These are phyloP conservation scores for Chaetoscypha palmicola DNA, from an alignment of 2,329 filamentous ascomycete genomes.

Conservation along the genomic window DNA sequence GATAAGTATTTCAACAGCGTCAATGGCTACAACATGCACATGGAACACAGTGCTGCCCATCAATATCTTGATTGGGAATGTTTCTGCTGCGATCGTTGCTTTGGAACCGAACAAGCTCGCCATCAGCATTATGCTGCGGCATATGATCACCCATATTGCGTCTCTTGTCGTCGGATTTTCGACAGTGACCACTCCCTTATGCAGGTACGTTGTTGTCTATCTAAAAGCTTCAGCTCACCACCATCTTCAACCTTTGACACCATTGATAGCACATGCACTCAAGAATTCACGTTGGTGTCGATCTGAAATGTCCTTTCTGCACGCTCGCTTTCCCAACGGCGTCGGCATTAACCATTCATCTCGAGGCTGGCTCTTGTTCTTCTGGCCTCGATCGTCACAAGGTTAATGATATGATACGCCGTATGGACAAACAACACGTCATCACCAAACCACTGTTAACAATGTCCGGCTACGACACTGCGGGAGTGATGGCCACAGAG, in stretches of 20 bases:
- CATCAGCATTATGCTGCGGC: constrained; percentile 18
- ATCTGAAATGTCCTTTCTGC: constrained; percentile 51
- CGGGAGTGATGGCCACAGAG: constrained; percentile 32
- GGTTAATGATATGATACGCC: constrained; percentile 40
- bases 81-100: constrained; percentile 13
- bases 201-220: constrained; percentile 13
- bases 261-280: constrained; percentile 47
- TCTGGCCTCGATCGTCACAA: constrained; percentile 39
- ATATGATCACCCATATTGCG: constrained; percentile 18
- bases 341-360: constrained; percentile 55
- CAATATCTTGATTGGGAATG: constrained; percentile 16
- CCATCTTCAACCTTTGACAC: neutral
- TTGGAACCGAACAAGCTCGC: constrained; percentile 11
- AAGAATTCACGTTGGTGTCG: constrained; percentile 38
- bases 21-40: neutral
- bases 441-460: constrained; percentile 47
- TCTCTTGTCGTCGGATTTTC: constrained; percentile 20
- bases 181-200: constrained; percentile 19
- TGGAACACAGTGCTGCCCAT: neutral
- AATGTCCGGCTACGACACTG: constrained; percentile 34
- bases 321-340: constrained; percentile 38
- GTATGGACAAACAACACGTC: constrained; percentile 39
- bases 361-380: constrained; percentile 43
- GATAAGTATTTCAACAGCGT: neutral
- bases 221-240: too few relatives aligned